phyloP scores from a whole-genome alignment of 139 green algal genomes.

The Pleodorina starrii region DNA sequence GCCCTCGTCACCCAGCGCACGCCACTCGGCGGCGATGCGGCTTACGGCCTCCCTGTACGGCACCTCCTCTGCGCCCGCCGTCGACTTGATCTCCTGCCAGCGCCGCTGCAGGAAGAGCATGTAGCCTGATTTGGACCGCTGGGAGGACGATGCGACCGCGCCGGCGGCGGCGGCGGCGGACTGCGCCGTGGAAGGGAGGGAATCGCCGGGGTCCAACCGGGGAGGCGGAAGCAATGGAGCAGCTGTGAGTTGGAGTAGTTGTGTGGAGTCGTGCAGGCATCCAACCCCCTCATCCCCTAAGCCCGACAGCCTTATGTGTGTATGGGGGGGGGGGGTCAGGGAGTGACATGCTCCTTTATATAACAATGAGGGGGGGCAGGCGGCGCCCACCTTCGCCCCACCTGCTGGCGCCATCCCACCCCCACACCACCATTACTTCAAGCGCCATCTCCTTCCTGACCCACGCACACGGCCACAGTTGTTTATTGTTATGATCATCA shows the following conservation, averaged over 20 bases:
- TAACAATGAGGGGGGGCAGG: too few relatives aligned
- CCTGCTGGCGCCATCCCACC: too few relatives aligned
- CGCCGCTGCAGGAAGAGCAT: background rate
- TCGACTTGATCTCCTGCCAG: constrained; percentile 10
- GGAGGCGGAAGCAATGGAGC: background rate
- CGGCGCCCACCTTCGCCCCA: too few relatives aligned
- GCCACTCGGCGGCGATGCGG: constrained; percentile 24
- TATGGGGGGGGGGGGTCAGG: too few relatives aligned
- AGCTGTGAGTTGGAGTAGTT: background rate
- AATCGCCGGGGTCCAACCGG: too few relatives aligned
- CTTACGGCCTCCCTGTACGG: background rate
- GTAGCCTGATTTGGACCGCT: background rate
- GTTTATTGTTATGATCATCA: too few relatives aligned
- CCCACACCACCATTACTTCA: too few relatives aligned
- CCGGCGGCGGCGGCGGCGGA: too few relatives aligned
- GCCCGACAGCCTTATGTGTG: too few relatives aligned
- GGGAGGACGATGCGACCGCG: background rate
- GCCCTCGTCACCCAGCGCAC: background rate
- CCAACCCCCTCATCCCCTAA: background rate
- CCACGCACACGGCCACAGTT: too few relatives aligned
- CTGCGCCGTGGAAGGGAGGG: background rate
- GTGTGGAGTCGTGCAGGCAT: background rate
- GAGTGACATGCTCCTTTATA: too few relatives aligned
- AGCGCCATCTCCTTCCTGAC: too few relatives aligned
- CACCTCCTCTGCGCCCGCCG: background rate